Conservation (phyloP, 805 yeast genomes). For the Wickerhamomyces chaumierensis region DNA sequence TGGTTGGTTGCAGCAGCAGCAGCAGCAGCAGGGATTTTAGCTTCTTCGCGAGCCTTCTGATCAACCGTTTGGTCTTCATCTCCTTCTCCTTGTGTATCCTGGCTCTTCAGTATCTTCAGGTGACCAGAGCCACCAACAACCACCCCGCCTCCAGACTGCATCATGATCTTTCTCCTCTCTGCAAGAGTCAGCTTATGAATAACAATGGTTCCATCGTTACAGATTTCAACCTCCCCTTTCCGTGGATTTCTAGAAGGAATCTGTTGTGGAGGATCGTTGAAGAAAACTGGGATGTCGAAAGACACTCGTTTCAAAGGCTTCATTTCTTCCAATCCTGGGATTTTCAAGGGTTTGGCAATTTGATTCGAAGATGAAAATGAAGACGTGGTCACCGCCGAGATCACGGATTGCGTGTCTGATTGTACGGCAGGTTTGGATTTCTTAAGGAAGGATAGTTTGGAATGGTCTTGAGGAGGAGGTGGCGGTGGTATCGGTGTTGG, state of each 20-base stretch:
- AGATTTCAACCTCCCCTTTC: slow-evolving; percentile 67
- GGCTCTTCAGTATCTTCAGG: slow-evolving; percentile 28
- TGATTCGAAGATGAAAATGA: not conserved
- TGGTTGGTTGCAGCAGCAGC: too few species aligned
- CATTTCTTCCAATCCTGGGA: slow-evolving; percentile 31
- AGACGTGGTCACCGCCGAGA: not conserved
- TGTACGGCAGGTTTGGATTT: slow-evolving; percentile 4
- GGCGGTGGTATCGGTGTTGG: not conserved
- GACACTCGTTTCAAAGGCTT: slow-evolving; percentile 49
- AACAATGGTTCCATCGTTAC: slow-evolving; percentile 40
- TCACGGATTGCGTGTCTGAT: slow-evolving; percentile 3
- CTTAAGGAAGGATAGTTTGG: slow-evolving; percentile 7
- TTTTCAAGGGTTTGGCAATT: slow-evolving; percentile 10
- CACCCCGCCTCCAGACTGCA: slow-evolving; percentile 47
- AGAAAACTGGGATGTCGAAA: slow-evolving; percentile 68
- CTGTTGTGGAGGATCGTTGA: slow-evolving; percentile 86
- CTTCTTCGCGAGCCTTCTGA: slow-evolving; percentile 3
- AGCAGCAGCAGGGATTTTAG: too few species aligned
- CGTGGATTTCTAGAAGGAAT: slow-evolving; percentile 81
- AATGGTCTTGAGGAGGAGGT: slow-evolving; percentile 2
- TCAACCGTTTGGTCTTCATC: not conserved
- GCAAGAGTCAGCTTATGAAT: slow-evolving; percentile 45
- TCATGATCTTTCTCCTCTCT: slow-evolving; percentile 34
- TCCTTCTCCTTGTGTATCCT: slow-evolving; percentile 10
- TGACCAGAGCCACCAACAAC: slow-evolving; percentile 77